These are phyloP conservation scores for Persicaria maculosa DNA, from an alignment of 148 eudicot species.

Conservation along the genomic window DNA sequence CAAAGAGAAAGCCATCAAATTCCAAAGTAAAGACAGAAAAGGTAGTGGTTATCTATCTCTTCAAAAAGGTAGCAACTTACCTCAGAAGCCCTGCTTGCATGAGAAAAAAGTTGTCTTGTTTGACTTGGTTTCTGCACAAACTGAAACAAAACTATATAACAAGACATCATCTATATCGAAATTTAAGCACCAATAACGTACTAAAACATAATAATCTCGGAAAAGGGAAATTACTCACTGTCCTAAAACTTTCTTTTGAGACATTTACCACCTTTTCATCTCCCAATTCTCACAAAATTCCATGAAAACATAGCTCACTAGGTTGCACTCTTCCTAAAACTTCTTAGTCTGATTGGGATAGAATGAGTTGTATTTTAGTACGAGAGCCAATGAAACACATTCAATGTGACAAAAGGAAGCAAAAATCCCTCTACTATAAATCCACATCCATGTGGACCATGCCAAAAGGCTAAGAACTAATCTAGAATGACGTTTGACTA, in stretches of 20 bases:
- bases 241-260: not conserved
- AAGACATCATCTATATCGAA: not conserved
- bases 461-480: not conserved
- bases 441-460: not conserved
- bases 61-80: not conserved
- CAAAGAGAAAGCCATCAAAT: slow-evolving; percentile 1
- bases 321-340: not conserved
- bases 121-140: slow-evolving; percentile 10
- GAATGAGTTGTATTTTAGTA: not conserved
- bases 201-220: not conserved
- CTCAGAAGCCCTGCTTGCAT: slow-evolving; percentile 14
- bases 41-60: not conserved
- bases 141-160: slow-evolving; percentile 13
- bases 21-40: not conserved
- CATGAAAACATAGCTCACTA: not conserved
- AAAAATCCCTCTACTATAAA: not conserved
- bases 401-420: not conserved
- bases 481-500: not conserved
- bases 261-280: not conserved
- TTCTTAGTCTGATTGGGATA: not conserved
- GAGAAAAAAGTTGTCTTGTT: slow-evolving; percentile 7
- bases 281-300: not conserved
- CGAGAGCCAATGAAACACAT: not conserved
- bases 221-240: not conserved
- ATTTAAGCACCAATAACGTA: not conserved